phyloP scores from a whole-genome alignment of 805 yeast species.

The Yamadazyma kitorensis region DNA sequence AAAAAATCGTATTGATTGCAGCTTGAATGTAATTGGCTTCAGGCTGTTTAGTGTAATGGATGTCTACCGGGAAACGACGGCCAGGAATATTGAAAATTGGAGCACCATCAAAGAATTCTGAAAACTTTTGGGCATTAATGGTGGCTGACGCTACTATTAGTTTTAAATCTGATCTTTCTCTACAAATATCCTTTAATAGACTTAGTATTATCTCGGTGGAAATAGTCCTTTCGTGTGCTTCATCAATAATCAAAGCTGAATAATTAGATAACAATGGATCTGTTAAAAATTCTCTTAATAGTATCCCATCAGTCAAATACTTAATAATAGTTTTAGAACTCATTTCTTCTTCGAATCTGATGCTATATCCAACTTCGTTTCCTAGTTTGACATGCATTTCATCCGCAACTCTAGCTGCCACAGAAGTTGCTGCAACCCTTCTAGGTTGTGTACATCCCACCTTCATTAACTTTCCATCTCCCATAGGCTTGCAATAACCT shows the following conservation, averaged over 20 bases:
- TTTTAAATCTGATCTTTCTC: conserved; percentile 65
- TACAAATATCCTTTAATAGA: conserved; percentile 65
- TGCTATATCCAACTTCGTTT: conserved; percentile 80
- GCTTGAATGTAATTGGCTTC: conserved; percentile 91
- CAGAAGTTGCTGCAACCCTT: conserved; percentile 91
- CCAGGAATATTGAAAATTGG: conserved; percentile 93
- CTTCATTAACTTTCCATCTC: conserved; percentile 25
- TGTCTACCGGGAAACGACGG: conserved; percentile 86
- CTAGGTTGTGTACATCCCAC: conserved; percentile 94
- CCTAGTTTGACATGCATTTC: conserved; percentile 86
- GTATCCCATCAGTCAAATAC: conserved; percentile 96
- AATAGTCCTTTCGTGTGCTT: conserved; percentile 94
- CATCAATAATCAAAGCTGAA: conserved; percentile 89
- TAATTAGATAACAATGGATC: conserved; percentile 71
- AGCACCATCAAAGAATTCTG: conserved; percentile 74
- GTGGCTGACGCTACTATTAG: conserved; percentile 95
- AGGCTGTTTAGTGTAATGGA: conserved; percentile 79
- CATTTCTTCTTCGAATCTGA: conserved; percentile 82
- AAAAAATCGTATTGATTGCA: conserved; percentile 81
- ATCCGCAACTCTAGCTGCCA: conserved; percentile 87
- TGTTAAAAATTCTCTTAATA: conserved; percentile 74
- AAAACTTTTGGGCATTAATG: conserved; percentile 83
- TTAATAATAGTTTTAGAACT: conserved; percentile 67
- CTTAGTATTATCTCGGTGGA: conserved; percentile 87
- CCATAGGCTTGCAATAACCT: conserved; percentile 59